Evolutionary conservation across 768 basidiomycete species (phyloP).

Genomic region (Xerocomellus dryophilus): DNA sequence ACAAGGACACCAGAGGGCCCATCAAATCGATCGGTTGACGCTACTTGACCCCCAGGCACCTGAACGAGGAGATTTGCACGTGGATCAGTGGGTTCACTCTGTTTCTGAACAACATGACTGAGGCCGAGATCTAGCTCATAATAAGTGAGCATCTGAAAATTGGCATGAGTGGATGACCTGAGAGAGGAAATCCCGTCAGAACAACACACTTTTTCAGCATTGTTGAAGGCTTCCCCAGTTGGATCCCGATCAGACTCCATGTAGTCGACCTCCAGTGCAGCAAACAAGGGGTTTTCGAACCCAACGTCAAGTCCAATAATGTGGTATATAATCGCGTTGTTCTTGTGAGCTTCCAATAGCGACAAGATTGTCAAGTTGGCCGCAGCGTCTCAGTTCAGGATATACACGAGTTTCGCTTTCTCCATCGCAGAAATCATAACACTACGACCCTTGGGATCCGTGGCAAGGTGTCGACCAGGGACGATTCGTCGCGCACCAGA

Average conservation of each 20-base stretch:
- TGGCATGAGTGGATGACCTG: not conserved
- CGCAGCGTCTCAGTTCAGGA: slow-evolving; percentile 93
- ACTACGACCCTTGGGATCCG: slow-evolving; percentile 93
- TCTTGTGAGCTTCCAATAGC: slow-evolving; percentile 37
- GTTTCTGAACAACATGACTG: slow-evolving; percentile 97
- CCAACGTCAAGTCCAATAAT: no score
- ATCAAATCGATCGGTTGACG: slow-evolving; percentile 88
- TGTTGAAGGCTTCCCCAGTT: no score
- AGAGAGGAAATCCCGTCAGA: no score
- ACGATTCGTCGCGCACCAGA: slow-evolving; percentile 94
- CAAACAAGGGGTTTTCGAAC: no score
- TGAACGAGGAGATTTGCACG: slow-evolving; percentile 95
- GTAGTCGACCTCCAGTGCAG: no score
- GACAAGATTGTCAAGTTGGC: slow-evolving; percentile 98
- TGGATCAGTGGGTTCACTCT: slow-evolving; percentile 95
- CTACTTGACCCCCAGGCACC: no score
- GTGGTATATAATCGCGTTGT: no score
- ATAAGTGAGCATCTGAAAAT: no score
- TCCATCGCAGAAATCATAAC: slow-evolving; percentile 94
- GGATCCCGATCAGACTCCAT: no score
- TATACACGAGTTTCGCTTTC: slow-evolving; percentile 96
- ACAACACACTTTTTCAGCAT: no score
- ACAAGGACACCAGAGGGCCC: slow-evolving; percentile 97
- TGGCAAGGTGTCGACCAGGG: slow-evolving; percentile 93
- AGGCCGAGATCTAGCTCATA: slow-evolving; percentile 85